Percentiles rank a stretch among this genome's conserved stretches.
Conservation (phyloP, 495 filamentous ascomycete genomes). For the Aspergillus sparsus region DNA sequence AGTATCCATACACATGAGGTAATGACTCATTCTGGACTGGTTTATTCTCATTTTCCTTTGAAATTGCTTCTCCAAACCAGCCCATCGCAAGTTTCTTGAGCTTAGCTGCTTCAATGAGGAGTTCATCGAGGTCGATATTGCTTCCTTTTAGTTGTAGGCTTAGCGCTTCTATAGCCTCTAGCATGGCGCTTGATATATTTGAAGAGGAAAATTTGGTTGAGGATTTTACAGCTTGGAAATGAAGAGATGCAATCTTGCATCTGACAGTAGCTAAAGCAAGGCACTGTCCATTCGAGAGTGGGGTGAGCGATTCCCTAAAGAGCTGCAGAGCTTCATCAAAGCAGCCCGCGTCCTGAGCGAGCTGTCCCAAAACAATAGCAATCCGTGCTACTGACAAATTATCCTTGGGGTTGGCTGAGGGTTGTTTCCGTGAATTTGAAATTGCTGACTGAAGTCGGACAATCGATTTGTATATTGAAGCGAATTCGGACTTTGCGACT, state of each 20-base stretch:
- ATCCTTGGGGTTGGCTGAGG: constrained; percentile 26
- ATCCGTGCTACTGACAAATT: constrained; percentile 36
- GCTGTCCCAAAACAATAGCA: constrained; percentile 41
- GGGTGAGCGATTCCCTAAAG: constrained; percentile 36
- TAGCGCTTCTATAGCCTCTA: constrained; percentile 48
- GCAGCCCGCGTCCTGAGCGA: constrained; percentile 48
- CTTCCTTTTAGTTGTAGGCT: constrained; percentile 65
- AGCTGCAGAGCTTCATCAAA: constrained; percentile 47
- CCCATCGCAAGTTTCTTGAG: constrained; percentile 61
- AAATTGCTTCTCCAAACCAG: constrained; percentile 47
- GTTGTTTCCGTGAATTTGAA: constrained; percentile 32
- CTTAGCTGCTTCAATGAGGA: constrained; percentile 63
- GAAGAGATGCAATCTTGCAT: constrained; percentile 46
- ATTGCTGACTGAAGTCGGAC: constrained; percentile 42
- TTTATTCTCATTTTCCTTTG: constrained; percentile 27
- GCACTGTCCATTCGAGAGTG: constrained; percentile 36
- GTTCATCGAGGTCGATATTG: constrained; percentile 65
- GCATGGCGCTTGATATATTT: constrained; percentile 29
- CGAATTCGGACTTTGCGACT: constrained; percentile 45
- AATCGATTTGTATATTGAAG: constrained; percentile 36
- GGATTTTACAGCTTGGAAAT: constrained; percentile 39
- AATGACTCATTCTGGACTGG: constrained; percentile 27
- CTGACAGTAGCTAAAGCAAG: constrained; percentile 41
- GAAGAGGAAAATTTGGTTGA: constrained; percentile 26
- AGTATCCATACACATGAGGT: constrained; percentile 36